phyloP scores from a whole-genome alignment of 2,329 filamentous ascomycete genomes.

The Alternaria brassicicola region DNA sequence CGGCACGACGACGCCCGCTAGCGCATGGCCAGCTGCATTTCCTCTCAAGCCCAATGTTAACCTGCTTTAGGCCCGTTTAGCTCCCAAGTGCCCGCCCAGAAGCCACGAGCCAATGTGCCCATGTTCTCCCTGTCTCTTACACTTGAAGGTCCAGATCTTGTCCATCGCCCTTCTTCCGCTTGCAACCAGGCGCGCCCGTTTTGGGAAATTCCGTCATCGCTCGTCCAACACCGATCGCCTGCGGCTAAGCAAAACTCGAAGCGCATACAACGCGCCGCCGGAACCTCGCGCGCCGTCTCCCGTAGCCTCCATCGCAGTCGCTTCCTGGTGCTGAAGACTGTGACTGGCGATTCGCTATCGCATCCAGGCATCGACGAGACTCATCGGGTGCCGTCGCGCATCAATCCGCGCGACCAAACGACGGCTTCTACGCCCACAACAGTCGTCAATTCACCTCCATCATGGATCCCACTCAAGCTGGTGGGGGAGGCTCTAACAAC shows the following conservation, averaged over 20 bases:
- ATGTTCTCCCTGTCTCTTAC: slow-evolving; percentile 32
- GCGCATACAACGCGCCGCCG: slow-evolving; percentile 13
- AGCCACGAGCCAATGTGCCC: slow-evolving; percentile 29
- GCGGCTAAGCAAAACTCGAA: slow-evolving; percentile 21
- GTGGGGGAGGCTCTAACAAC: slow-evolving; percentile 67
- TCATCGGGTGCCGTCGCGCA: slow-evolving; percentile 14
- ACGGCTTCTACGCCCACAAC: slow-evolving; percentile 1
- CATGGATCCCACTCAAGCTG: slow-evolving; percentile 43
- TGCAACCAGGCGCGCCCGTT: slow-evolving; percentile 26
- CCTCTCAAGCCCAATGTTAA: slow-evolving; percentile 32
- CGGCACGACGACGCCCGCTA: slow-evolving; percentile 24
- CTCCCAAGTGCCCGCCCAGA: slow-evolving; percentile 28
- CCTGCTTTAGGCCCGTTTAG: slow-evolving; percentile 39
- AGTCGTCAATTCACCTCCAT: slow-evolving; percentile 12
- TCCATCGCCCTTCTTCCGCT: slow-evolving; percentile 25
- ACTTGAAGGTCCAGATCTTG: slow-evolving; percentile 34
- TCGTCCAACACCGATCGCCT: slow-evolving; percentile 17
- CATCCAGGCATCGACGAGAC: background rate
- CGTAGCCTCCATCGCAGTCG: slow-evolving; percentile 2
- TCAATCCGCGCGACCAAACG: slow-evolving; percentile 1
- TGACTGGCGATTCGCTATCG: background rate
- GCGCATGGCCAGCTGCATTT: slow-evolving; percentile 28
- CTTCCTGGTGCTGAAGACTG: slow-evolving; percentile 2
- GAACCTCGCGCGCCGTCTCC: slow-evolving; percentile 26
- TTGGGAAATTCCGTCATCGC: slow-evolving; percentile 32